Evolutionary conservation across 2,329 filamentous ascomycete genomes (phyloP), one percentile per base, ranked within the genome.

Genomic region (Endoconidiophora polonica): DNA sequence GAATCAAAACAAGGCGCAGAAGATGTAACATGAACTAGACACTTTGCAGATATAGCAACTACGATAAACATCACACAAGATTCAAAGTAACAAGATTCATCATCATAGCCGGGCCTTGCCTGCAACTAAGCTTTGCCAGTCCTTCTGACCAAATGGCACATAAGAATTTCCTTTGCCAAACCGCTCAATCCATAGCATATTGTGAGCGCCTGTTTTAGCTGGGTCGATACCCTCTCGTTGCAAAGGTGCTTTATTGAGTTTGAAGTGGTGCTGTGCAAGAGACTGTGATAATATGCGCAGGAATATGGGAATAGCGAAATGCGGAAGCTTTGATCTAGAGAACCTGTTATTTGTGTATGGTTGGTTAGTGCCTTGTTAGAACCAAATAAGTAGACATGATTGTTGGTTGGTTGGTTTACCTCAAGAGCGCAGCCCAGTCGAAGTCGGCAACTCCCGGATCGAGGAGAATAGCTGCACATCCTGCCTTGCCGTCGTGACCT

Each of bases 291-390:
- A 70, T 24, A 83, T 63, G 1, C 83, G 69, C 16, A 85, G 62
- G 64, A 88, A 88, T 2, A 86, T 64, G 0, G 84, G 84, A 1
- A 88, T 81, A 0, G 83, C 84, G 58, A 87, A 88, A 54, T 71
- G 73, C 0, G 84, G 83, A 20, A 88, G 66, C 46, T 75, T 69
- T 12, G 69, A 67, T 5, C 74, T 70, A 2, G 71, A 69, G 58
- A 81, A 72, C 54, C 67, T 69, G 44, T 12, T 52, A 33, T 26
- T 29, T 5, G 6, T 45, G 3, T 46, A 48, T 38, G 10, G 12
- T 18, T 42, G 46, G 18, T 36, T 16, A 40, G 12, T 16, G 12
- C 12, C 7, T 33, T 10, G 6, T 9, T 33, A 3, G 16, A 18
- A 10, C 29, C 12, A 3, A 5, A 12, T 33, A 33, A 12, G 29